A percentile compares a stretch with the other conserved stretches of the same genome.
Conservation (phyloP, 2,329 filamentous ascomycete genomes). For the Penicillium sp. region DNA sequence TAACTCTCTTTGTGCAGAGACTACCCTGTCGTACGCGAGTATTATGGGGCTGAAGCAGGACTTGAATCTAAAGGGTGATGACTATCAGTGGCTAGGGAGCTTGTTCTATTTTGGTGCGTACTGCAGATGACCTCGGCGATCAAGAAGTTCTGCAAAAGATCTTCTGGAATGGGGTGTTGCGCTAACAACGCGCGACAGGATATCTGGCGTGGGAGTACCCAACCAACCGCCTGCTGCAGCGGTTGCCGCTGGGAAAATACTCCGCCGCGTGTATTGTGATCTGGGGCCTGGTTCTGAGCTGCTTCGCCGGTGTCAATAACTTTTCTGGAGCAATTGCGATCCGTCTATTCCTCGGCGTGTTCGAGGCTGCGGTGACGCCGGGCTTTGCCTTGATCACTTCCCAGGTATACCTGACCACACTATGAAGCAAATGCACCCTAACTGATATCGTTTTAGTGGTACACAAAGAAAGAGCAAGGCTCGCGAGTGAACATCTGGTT, state of each 20-base stretch:
- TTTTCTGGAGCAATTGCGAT: conserved; percentile 65
- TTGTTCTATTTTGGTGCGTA: conserved; percentile 53
- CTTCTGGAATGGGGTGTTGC: background rate
- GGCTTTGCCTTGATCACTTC: conserved; percentile 69
- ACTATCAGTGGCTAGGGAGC: conserved; percentile 57
- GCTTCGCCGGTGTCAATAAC: conserved; percentile 63
- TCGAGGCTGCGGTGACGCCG: conserved; percentile 69
- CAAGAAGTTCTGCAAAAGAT: no score
- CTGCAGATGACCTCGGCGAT: background rate
- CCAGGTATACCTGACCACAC: conserved; percentile 37
- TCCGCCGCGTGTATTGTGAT: conserved; percentile 65
- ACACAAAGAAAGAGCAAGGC: conserved; percentile 69
- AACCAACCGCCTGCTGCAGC: conserved; percentile 65
- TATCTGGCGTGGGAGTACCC: conserved; percentile 65
- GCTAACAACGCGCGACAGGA: conserved; percentile 29
- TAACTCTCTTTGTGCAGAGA: conserved; percentile 36
- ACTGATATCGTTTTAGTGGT: conserved; percentile 56
- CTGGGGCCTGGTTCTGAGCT: conserved; percentile 63
- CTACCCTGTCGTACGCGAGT: conserved; percentile 55
- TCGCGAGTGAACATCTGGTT: conserved; percentile 68
- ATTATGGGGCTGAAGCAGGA: conserved; percentile 57
- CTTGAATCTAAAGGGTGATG: conserved; percentile 44
- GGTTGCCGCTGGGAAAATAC: conserved; percentile 67
- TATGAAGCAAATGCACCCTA: background rate
- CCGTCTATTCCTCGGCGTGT: conserved; percentile 68